Evolutionary conservation across 306 rosid species (phyloP).

Genomic region (Begonia loranthoides): DNA sequence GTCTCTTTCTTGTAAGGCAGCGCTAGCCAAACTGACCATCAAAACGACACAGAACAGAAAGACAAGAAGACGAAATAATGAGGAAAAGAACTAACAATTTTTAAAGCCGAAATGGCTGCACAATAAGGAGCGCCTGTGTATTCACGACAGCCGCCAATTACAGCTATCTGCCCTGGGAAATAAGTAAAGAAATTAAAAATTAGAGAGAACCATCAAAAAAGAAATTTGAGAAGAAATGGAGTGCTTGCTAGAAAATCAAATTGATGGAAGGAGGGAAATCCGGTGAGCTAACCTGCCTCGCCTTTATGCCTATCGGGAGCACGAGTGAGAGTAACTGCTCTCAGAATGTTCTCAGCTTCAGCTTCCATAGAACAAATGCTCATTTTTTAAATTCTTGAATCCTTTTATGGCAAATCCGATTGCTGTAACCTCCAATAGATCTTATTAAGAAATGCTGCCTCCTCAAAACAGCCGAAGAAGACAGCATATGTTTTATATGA

Average conservation of each 20-base stretch:
- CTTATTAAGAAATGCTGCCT: conserved; percentile 59
- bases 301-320: conserved; percentile 66
- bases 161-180: conserved; percentile 74
- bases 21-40: neutral
- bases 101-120: conserved; percentile 86
- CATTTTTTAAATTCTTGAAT: conserved; percentile 22
- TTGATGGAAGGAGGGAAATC: neutral
- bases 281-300: conserved; percentile 51
- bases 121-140: conserved; percentile 97
- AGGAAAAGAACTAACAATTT: conserved; percentile 42
- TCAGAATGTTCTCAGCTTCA: conserved; percentile 45
- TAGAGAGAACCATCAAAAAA: neutral
- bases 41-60: neutral
- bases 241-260: neutral
- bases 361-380: conserved; percentile 29
- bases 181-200: conserved; percentile 12
- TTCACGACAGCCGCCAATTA: conserved; percentile 94
- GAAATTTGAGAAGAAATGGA: neutral
- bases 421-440: conserved; percentile 35
- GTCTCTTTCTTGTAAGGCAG: neutral
- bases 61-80: neutral
- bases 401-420: conserved; percentile 15
- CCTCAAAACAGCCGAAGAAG: conserved; percentile 53
- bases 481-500: conserved; percentile 29
- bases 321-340: conserved; percentile 60